Evolutionary conservation across 768 basidiomycete species (phyloP), one percentile per base, ranked within the genome.

Genomic region (Naematelia encephala): DNA sequence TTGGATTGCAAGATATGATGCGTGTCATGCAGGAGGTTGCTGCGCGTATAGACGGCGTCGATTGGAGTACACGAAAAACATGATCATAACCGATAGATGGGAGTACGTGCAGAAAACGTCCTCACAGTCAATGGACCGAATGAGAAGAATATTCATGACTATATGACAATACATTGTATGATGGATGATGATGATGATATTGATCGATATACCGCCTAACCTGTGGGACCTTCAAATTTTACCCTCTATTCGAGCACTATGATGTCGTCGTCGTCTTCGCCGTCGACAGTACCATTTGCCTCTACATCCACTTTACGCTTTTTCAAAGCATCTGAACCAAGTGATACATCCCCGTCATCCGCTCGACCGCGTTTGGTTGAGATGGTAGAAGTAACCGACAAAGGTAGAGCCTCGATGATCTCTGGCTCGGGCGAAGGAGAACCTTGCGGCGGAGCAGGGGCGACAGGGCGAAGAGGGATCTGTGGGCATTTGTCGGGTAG

Each of bases 181-280:
- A 19, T 47, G 25, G 5, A 26, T 39, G 46, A 47, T 21, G 21
- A 21, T 19, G 25, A 21, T 47, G n/a, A 5, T 8, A 47, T 5
- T n/a, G 12, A 43, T 19, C 11, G 11, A 43, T 43, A 43, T 43
- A 11, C 19, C 39, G 12, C 39, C 46, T 19, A 11, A 47, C 21
- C n/a, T 47, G 46, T 11, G 19, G 19, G 11, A 47, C n/a, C 11
- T 19, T 8, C n/a, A 19, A 47, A 8, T 21, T 47, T 21, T 8
- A 10, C n/a, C 25, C n/a, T 47, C 25, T 26, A 26, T 26, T 59
- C 57, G 10, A 65, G 22, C n/a, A 69, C 63, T 51, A 70, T 64
- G 29, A 73, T 65, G 45, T 66, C 69, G 48, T 67, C 68, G 49
- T 71, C 72, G 29, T 64, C 62, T 46, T 63, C 62, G 27, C 53